A percentile compares a stretch with the other conserved stretches of the same genome.
Conservation (phyloP, 73 alveolate species). For the Halteria grandinella region DNA sequence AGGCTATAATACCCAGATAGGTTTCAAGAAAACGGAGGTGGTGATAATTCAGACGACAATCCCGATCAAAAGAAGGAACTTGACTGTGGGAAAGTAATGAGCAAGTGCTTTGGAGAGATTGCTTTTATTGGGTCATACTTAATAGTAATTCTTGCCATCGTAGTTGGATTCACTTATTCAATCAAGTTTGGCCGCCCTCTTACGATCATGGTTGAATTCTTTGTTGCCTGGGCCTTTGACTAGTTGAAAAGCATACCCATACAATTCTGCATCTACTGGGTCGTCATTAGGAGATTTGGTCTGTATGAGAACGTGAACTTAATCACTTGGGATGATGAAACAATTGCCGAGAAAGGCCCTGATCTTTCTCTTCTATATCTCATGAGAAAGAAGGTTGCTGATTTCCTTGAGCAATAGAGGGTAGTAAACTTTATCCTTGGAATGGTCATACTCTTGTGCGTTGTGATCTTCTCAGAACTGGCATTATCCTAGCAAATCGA, state of each 20-base stretch:
- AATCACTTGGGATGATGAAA: constrained; percentile 69
- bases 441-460: constrained; percentile 66
- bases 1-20: constrained; percentile 58
- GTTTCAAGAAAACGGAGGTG: constrained; percentile 43
- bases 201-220: constrained; percentile 58
- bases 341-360: constrained; percentile 53
- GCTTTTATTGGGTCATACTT: constrained; percentile 24
- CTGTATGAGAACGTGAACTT: constrained; percentile 27
- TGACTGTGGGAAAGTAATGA: constrained; percentile 60
- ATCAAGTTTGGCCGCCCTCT: constrained; percentile 61
- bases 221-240: constrained; percentile 66
- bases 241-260: constrained; percentile 54
- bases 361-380: constrained; percentile 42
- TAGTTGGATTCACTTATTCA: constrained; percentile 42
- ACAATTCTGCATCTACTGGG: constrained; percentile 68
- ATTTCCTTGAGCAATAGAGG: constrained; percentile 36
- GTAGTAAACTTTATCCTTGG: constrained; percentile 61
- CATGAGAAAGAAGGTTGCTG: constrained; percentile 32
- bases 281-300: constrained; percentile 70
- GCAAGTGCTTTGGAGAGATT: constrained; percentile 72
- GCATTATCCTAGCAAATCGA: constrained; percentile 45
- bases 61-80: constrained; percentile 66
- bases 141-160: background rate
- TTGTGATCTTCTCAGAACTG: constrained; percentile 62
- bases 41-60: constrained; percentile 39